Conservation (phyloP, 2,329 filamentous ascomycete species). For the Talaromyces atroroseus region DNA sequence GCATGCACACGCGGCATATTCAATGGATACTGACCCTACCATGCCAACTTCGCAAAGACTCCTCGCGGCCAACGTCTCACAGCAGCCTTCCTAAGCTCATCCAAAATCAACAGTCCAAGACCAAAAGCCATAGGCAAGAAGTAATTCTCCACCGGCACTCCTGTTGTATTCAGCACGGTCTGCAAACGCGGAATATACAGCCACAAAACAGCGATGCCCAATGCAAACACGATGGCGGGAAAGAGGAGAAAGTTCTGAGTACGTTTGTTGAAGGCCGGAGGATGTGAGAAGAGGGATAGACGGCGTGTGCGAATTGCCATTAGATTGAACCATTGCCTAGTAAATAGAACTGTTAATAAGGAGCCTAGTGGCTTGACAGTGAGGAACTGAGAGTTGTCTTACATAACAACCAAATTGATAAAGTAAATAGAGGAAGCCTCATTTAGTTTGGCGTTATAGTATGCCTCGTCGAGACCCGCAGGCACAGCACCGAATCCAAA, state of each 20-base stretch:
- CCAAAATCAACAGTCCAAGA: constrained; percentile 56
- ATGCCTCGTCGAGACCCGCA: constrained; percentile 48
- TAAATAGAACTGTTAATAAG: neutral
- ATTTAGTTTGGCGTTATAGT: constrained; percentile 53
- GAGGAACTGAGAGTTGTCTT: constrained; percentile 21
- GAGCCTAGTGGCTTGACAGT: neutral
- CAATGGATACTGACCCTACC: constrained; percentile 40
- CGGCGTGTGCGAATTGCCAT: constrained; percentile 62
- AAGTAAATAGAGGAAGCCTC: constrained; percentile 71
- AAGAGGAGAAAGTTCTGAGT: constrained; percentile 66
- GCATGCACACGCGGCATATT: neutral
- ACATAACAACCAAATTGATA: constrained; percentile 73
- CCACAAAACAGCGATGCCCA: constrained; percentile 66
- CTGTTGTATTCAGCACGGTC: constrained; percentile 53
- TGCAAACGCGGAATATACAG: constrained; percentile 61
- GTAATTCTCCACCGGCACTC: constrained; percentile 67
- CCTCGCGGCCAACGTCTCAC: constrained; percentile 57
- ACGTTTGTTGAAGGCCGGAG: constrained; percentile 58
- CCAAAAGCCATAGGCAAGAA: constrained; percentile 72
- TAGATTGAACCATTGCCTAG: constrained; percentile 67
- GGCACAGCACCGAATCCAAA: constrained; percentile 59
- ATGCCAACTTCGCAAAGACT: constrained; percentile 56
- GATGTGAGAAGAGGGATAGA: constrained; percentile 66
- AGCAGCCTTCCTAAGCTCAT: constrained; percentile 61
- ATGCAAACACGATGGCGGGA: constrained; percentile 63